Percentiles rank a stretch among this genome's conserved stretches.
Evolutionary conservation across 805 yeast genomes (phyloP).

Genomic region (Myxozyma neglecta): DNA sequence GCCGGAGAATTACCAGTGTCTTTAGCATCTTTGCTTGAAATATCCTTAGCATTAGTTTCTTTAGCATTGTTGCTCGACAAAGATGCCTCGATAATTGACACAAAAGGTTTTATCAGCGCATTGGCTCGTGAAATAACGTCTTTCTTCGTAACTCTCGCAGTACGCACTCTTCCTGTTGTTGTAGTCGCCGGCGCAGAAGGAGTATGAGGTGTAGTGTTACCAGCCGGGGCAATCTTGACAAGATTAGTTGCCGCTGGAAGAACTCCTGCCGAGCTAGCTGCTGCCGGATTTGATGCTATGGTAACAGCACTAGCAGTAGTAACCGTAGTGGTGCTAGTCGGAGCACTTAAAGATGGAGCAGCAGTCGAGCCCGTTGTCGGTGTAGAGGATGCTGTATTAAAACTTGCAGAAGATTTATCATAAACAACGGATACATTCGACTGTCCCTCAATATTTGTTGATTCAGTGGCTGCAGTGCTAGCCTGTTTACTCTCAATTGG

Average conservation of each 20-base stretch:
- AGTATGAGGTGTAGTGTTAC: not conserved
- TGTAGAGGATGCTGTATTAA: too few relatives aligned
- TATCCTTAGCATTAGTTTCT: not conserved
- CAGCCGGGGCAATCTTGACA: not conserved
- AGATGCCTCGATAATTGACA: not conserved
- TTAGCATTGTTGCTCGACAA: not conserved
- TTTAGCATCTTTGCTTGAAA: not conserved
- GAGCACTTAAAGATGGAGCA: too few relatives aligned
- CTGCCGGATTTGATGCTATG: not conserved
- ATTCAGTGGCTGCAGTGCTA: not conserved
- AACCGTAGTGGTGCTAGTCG: too few relatives aligned
- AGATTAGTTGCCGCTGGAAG: not conserved
- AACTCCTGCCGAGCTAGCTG: not conserved
- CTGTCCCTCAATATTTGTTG: too few relatives aligned
- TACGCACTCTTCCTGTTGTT: conserved; percentile 10
- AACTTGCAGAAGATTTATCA: too few relatives aligned
- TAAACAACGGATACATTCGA: too few relatives aligned
- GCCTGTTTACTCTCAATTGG: not conserved
- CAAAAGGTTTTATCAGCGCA: conserved; percentile 20
- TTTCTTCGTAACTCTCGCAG: conserved; percentile 26
- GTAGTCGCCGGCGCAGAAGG: not conserved
- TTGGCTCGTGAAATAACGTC: conserved; percentile 34
- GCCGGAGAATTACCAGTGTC: not conserved
- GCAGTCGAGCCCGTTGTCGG: too few relatives aligned
- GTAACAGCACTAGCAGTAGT: too few relatives aligned